Evolutionary conservation across 2,329 filamentous ascomycete species (phyloP), one percentile per base, ranked within the genome.

Genomic region (Xylaria sp.): DNA sequence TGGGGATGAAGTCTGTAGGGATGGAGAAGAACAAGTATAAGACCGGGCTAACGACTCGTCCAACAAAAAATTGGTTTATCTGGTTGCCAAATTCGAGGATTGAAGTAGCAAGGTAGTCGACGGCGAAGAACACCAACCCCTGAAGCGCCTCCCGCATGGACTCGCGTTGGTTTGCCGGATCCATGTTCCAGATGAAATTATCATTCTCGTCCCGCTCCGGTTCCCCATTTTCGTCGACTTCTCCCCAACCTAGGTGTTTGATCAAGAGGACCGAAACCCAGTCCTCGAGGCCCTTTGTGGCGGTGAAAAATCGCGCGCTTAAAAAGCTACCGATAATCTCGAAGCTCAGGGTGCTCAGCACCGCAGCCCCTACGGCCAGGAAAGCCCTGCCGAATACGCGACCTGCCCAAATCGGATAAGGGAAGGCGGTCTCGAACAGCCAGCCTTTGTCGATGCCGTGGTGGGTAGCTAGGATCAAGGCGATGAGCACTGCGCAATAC

Each of bases 321-420:
- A 63, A 2, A 11, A 63, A 3, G 17, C 60, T 67, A 2, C 65
- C 69, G 12, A 62, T 0, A 5, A 70, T 33, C 28, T 73, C 71
- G 47, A 69, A 71, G 15, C 31, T 25, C 1, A 71, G 9, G 3
- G 68, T 72, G 56, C 69, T 73, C 7, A 65, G 14, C 9, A 71
- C 43, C 3, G 70, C 60, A 17, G 67, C 56, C 2, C 52, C 57
- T 31, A 71, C 38, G 6, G 67, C 66, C 28, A 62, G 40, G n/a
- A 63, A 14, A 14, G 57, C 63, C 45, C 45, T 64, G 43, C 45
- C 60, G 5, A 55, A 35, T 14, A 72, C 60, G n/a, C 67, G 67
- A 19, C 43, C 14, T 14, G 57, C 14, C 31, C 65, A 72, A 17
- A 49, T 21, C 6, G 45, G 33, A 38, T 57, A 65, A 5, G 64